These are phyloP conservation scores for Candida yuanshanica DNA, from an alignment of 805 yeast species.

Conservation along the genomic window DNA sequence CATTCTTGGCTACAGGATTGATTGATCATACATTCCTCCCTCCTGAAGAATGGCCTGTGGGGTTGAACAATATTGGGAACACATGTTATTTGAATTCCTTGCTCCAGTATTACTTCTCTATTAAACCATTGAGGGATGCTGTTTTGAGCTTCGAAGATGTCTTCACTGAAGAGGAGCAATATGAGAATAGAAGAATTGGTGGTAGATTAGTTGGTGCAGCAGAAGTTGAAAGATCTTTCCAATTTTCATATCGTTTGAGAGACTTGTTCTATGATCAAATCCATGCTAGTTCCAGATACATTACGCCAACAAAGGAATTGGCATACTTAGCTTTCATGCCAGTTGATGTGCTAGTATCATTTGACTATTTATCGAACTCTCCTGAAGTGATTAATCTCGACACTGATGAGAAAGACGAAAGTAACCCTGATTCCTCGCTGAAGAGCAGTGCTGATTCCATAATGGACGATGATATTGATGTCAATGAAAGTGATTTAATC, in stretches of 20 bases:
- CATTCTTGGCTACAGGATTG: slow-evolving; percentile 56
- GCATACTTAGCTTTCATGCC: slow-evolving; percentile 86
- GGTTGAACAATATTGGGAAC: slow-evolving; percentile 90
- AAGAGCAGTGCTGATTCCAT: slow-evolving; percentile 18
- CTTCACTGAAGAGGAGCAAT: slow-evolving; percentile 28
- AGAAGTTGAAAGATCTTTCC: slow-evolving; percentile 77
- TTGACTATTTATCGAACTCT: slow-evolving; percentile 17
- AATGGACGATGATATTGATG: slow-evolving; percentile 1
- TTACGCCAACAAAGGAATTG: slow-evolving; percentile 75
- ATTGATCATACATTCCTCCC: slow-evolving; percentile 56
- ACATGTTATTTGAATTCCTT: slow-evolving; percentile 92
- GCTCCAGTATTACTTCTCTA: slow-evolving; percentile 82
- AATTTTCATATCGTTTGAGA: slow-evolving; percentile 70
- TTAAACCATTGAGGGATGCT: slow-evolving; percentile 70
- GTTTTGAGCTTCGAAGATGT: slow-evolving; percentile 48
- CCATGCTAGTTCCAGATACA: slow-evolving; percentile 52
- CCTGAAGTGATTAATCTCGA: slow-evolving; percentile 7
- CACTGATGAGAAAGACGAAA: background rate
- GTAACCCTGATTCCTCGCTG: slow-evolving; percentile 8
- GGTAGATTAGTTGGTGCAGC: slow-evolving; percentile 75
- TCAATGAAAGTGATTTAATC: background rate
- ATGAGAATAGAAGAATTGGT: slow-evolving; percentile 65
- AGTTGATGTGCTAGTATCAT: slow-evolving; percentile 58
- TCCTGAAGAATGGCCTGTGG: slow-evolving; percentile 77
- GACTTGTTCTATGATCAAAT: slow-evolving; percentile 68